Conservation (phyloP, 139 green algal genomes). For the Tetradesmus lagerheimii region DNA sequence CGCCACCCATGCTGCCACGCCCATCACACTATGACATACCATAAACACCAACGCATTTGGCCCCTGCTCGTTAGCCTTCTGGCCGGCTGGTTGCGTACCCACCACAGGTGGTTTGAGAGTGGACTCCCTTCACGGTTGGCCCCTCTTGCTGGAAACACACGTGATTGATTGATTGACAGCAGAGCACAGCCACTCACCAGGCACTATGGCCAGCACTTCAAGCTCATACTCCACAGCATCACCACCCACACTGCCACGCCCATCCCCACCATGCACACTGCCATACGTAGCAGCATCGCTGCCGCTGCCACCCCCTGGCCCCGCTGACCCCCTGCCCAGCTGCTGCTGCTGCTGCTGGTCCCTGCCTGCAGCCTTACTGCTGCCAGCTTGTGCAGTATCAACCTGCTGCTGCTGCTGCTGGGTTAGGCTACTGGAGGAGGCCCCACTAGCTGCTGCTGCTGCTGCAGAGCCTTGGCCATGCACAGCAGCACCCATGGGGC, state of each 20-base stretch:
- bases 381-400: background rate
- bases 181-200: slow-evolving; percentile 18
- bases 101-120: too few species aligned
- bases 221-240: slow-evolving; percentile 29
- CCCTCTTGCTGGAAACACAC: too few species aligned
- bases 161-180: too few species aligned
- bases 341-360: background rate
- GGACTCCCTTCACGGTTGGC: too few species aligned
- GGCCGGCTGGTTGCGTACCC: too few species aligned
- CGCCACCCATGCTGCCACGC: too few species aligned
- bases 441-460: background rate
- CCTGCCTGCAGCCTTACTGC: background rate
- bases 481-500: background rate
- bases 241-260: background rate
- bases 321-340: background rate
- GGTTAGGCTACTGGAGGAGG: background rate
- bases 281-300: background rate
- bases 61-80: too few species aligned
- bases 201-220: slow-evolving; percentile 33
- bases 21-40: too few species aligned
- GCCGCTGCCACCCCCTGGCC: background rate
- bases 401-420: slow-evolving; percentile 4
- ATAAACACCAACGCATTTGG: too few species aligned
- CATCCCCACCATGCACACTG: slow-evolving; percentile 18
- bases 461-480: background rate